Percentiles rank a stretch among this genome's conserved stretches.
These are phyloP conservation scores for Paramecium caudatum DNA, from an alignment of 73 alveolate species.

Conservation along the genomic window DNA sequence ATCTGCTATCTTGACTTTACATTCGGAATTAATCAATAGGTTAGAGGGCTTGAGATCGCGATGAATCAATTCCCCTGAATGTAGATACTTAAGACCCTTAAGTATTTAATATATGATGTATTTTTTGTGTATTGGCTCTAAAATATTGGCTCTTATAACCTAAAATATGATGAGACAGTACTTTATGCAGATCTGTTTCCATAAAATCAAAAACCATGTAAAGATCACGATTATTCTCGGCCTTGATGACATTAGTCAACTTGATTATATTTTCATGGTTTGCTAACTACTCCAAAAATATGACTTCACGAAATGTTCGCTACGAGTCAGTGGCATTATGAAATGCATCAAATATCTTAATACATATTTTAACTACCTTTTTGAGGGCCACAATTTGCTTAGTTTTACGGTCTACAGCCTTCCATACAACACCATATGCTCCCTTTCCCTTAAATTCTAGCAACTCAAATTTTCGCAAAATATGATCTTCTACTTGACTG, in stretches of 20 bases:
- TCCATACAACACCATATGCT: conserved; percentile 96
- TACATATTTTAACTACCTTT: conserved; percentile 69
- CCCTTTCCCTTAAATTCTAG: conserved; percentile 89
- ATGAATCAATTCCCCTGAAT: conserved; percentile 81
- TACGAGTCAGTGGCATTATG: conserved; percentile 91
- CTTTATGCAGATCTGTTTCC: conserved; percentile 91
- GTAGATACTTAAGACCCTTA: conserved; percentile 88
- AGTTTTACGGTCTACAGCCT: conserved; percentile 90
- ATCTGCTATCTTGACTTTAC: conserved; percentile 91
- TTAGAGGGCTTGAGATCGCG: conserved; percentile 94
- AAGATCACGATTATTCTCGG: conserved; percentile 84
- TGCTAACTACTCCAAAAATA: conserved; percentile 86
- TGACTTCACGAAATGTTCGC: conserved; percentile 93
- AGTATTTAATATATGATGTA: conserved; percentile 88
- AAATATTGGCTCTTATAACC: conserved; percentile 89
- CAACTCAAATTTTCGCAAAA: conserved; percentile 84
- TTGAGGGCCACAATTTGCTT: conserved; percentile 79
- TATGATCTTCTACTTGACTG: conserved; percentile 85
- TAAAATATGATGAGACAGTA: conserved; percentile 78
- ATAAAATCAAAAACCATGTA: conserved; percentile 85
- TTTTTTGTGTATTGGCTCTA: conserved; percentile 90
- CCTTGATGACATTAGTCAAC: conserved; percentile 80
- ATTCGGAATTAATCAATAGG: conserved; percentile 89
- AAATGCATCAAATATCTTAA: conserved; percentile 91
- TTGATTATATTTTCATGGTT: conserved; percentile 87